Percentiles rank a stretch among this genome's conserved stretches.
Evolutionary conservation across 139 green algal species (phyloP).

Genomic region (Axilococcus clingmanii): DNA sequence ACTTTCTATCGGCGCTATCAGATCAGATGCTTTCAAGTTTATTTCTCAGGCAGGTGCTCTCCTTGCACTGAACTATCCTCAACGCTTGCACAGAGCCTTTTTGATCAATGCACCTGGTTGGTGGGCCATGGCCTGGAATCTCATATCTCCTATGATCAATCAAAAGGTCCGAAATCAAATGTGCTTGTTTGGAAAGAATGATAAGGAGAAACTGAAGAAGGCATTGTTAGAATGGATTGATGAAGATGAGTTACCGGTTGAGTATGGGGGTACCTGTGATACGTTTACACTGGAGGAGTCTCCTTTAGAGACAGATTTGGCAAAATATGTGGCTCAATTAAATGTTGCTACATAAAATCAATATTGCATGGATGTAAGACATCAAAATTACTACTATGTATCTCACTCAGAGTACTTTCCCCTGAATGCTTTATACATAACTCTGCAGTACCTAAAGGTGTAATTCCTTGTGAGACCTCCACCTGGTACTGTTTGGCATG

Average conservation of each 20-base stretch:
- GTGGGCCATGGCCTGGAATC: slow-evolving; percentile 22
- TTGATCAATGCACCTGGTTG: slow-evolving; percentile 23
- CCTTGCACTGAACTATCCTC: slow-evolving; percentile 20
- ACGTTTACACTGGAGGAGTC: background rate
- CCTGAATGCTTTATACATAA: no score
- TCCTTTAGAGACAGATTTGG: background rate
- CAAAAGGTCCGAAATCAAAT: slow-evolving; percentile 17
- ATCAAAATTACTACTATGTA: no score
- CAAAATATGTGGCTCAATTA: slow-evolving; percentile 1
- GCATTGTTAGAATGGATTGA: slow-evolving; percentile 8
- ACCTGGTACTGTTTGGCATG: no score
- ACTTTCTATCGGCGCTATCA: slow-evolving; percentile 11
- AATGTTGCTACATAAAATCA: no score
- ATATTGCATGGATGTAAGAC: no score
- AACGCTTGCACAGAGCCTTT: slow-evolving; percentile 23
- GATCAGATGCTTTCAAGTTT: slow-evolving; percentile 9
- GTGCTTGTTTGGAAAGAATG: slow-evolving; percentile 9
- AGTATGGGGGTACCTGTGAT: slow-evolving; percentile 8
- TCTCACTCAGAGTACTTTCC: no score
- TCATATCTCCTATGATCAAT: slow-evolving; percentile 18
- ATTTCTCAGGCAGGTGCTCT: slow-evolving; percentile 10
- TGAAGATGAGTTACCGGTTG: slow-evolving; percentile 1
- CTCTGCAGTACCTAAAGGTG: no score
- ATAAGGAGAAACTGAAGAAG: background rate
- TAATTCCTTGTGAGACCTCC: no score